Evolutionary conservation across 2,329 filamentous ascomycete species (phyloP), one percentile per base, ranked within the genome.

Genomic region (Biscogniauxia marginata): DNA sequence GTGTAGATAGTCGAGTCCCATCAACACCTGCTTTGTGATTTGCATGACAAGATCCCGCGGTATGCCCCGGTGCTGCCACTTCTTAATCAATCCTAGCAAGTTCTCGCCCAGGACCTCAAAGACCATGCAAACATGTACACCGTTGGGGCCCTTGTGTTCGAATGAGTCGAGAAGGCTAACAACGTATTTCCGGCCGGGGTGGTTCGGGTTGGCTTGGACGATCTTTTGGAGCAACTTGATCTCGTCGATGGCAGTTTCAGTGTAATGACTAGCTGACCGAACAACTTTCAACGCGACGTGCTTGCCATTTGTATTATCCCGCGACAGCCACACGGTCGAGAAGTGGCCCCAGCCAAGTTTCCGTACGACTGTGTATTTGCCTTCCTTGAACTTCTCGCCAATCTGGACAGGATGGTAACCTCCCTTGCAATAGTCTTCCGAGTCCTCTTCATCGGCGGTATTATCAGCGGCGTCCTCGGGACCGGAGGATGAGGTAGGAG

Each of bases 331-430:
- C 65, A 98, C 93, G 30, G 93, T 99, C n/a, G 93, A 97, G 78
- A 98, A 99, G 72, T 98, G 93, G 61, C 95, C 95, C 93, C 93
- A 98, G 65, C 93, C 93, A 52, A 98, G 83, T 80, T 98, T 98
- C 77, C 93, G 89, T 74, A 98, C 90, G 56, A 98, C 87, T 16
- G 93, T 95, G 77, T 99, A 99, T 77, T 91, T 93, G 66, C 91
- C 93, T 73, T 98, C 91, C 74, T 98, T 98, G 84, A 97, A 98
- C 70, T 92, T 89, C 77, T 99, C 95, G 67, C 95, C 95, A 58
- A 98, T 89, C 67, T 86, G 84, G 50, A 99, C 95, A 2, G 95
- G 95, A 72, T 99, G 95, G 75, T 98, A 99, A 59, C 95, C 95
- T 69, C 95, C 95, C 77, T 98, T 98, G 84, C 93, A 97, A 79